Base-by-base conservation (phyloP, 2,329 filamentous ascomycete genomes). In the Neonectria sp. region DNA sequence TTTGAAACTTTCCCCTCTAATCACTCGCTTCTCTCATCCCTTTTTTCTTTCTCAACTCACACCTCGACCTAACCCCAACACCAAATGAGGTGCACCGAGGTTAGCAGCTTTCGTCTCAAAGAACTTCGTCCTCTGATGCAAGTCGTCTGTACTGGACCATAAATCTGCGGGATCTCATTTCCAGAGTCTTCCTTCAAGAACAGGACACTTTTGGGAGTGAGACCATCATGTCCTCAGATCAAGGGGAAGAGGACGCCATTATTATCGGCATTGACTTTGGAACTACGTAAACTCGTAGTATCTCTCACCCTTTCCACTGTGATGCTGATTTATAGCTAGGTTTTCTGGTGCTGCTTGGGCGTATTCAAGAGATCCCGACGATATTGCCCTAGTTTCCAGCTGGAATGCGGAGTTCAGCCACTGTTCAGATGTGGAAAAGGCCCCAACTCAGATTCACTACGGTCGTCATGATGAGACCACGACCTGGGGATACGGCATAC, bases 251-350 rank as follows among this genome's bases (percentile, higher is more conserved):
- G n/a, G 68, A 77, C 43, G 25, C 24, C 0, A 73, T 84, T 2
- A 68, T 83, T 21, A 69, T 85, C 3, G 81, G 84, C 0, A 78
- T 86, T 7, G 84, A 86, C 45, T 85, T 86, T 52, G 84, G 84
- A 1, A 86, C 85, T 0, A 86, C 84, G 74, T 84, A 65, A 65
- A 79, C 71, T 2, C 5, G 9, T 0, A 4, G 9, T 15, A 3
- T n/a, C 3, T 5, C 31, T 48, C 4, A 9, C 8, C 5, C 12
- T 15, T 13, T 43, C 1, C 9, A 15, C 1, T 25, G 2, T 6
- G 6, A 43, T 21, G 15, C 64, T 72, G 27, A 70, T 12, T 2
- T 2, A 7, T 21, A 25, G 2, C 11, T 31, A 83, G 81, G 0
- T 81, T 75, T 56, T 85, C 83, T 0, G 83, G 83, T 0, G 72